These are phyloP conservation scores for Clavispora phyllophila DNA, from an alignment of 805 yeast species.

Conservation along the genomic window DNA sequence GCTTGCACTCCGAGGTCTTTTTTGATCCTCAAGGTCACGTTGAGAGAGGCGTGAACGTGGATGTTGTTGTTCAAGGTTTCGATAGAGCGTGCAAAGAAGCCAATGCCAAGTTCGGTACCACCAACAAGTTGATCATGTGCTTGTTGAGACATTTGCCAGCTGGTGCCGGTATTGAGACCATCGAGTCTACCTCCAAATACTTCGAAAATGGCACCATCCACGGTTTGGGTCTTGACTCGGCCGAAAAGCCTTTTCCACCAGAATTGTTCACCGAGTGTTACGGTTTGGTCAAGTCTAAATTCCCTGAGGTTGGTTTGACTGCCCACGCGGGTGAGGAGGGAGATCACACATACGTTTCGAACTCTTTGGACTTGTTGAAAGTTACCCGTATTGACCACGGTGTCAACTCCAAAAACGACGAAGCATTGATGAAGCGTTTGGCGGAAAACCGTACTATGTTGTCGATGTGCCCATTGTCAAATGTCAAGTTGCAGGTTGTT, in stretches of 20 bases:
- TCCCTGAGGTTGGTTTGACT: slow-evolving; percentile 57
- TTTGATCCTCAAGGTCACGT: slow-evolving; percentile 85
- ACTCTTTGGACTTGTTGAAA: slow-evolving; percentile 47
- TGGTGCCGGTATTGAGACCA: slow-evolving; percentile 50
- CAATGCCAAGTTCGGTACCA: slow-evolving; percentile 50
- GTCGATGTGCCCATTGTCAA: slow-evolving; percentile 74
- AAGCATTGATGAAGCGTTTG: slow-evolving; percentile 50
- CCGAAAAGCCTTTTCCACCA: slow-evolving; percentile 78
- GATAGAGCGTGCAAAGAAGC: slow-evolving; percentile 65
- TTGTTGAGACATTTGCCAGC: slow-evolving; percentile 71
- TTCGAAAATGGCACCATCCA: slow-evolving; percentile 55
- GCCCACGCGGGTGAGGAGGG: slow-evolving; percentile 94
- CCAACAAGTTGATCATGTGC: slow-evolving; percentile 77
- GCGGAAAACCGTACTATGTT: slow-evolving; percentile 53
- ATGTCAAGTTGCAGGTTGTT: slow-evolving; percentile 71
- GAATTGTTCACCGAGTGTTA: slow-evolving; percentile 63
- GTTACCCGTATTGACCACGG: slow-evolving; percentile 81
- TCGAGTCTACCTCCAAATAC: slow-evolving; percentile 48
- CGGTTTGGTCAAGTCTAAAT: slow-evolving; percentile 39
- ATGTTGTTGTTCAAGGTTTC: slow-evolving; percentile 61
- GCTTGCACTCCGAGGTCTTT: slow-evolving; percentile 69
- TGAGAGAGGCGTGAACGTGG: slow-evolving; percentile 57
- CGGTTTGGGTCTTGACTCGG: slow-evolving; percentile 79
- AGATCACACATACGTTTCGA: slow-evolving; percentile 59
- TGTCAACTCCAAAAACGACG: slow-evolving; percentile 55